These are phyloP conservation scores for Saturnispora zaruensis DNA, from an alignment of 805 yeast genomes.

Conservation along the genomic window DNA sequence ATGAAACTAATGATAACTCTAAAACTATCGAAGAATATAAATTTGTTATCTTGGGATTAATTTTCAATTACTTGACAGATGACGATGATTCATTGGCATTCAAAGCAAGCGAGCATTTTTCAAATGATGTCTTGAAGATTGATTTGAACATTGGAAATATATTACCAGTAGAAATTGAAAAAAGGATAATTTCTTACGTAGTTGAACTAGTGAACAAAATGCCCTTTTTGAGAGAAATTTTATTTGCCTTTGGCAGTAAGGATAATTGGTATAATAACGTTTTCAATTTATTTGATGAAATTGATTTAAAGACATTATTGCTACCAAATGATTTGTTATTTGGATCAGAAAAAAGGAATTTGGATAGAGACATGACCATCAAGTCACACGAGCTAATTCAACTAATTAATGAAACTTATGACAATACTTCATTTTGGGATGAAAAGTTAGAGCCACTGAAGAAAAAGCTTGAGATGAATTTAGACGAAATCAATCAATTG, in stretches of 20 bases:
- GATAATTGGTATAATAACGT: constrained; percentile 1
- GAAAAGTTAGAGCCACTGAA: neutral
- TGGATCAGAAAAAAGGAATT: constrained; percentile 58
- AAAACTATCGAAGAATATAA: neutral
- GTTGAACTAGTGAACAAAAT: neutral
- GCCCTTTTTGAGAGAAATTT: neutral
- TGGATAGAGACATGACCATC: constrained; percentile 45
- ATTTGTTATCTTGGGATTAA: constrained; percentile 5
- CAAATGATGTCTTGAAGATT: constrained; percentile 22
- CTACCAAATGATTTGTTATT: constrained; percentile 37
- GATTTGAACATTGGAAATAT: constrained; percentile 5
- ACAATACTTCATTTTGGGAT: neutral
- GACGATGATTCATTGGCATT: constrained; percentile 58
- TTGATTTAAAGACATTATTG: constrained; percentile 12
- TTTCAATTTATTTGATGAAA: constrained; percentile 6
- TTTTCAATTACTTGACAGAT: constrained; percentile 41
- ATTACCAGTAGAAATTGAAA: constrained; percentile 30
- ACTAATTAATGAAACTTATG: constrained; percentile 1
- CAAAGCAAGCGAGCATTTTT: constrained; percentile 36
- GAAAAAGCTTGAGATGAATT: neutral
- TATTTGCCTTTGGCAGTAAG: constrained; percentile 2
- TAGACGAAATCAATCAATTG: constrained; percentile 6
- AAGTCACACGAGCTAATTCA: constrained; percentile 8
- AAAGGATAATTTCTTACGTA: constrained; percentile 16
- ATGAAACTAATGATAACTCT: neutral